Percentiles rank a stretch among this genome's conserved stretches.
Evolutionary conservation across 2,329 filamentous ascomycete species (phyloP).

Genomic region (Ustilaginoidea virens): DNA sequence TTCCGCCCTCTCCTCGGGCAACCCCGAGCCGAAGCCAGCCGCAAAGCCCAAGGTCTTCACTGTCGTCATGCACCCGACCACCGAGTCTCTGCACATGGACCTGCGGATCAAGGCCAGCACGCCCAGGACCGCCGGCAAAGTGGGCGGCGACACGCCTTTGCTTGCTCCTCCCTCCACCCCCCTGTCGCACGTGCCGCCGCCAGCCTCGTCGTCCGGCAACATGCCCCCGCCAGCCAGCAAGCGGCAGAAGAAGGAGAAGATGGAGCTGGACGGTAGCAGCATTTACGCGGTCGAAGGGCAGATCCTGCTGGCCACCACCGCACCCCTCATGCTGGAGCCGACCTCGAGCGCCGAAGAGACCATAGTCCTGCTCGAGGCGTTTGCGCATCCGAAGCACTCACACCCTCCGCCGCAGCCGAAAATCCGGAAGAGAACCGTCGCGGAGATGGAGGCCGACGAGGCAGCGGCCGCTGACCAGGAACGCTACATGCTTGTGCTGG

Average conservation of each 20-base stretch:
- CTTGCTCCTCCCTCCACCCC: conserved; percentile 54
- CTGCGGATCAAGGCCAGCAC: conserved; percentile 62
- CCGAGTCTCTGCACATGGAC: conserved; percentile 59
- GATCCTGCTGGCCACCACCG: conserved; percentile 56
- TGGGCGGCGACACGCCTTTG: conserved; percentile 17
- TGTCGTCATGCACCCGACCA: conserved; percentile 72
- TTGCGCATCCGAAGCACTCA: conserved; percentile 65
- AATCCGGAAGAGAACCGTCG: conserved; percentile 80
- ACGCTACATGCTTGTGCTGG: conserved; percentile 81
- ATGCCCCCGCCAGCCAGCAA: conserved; percentile 53
- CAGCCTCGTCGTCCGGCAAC: conserved; percentile 41
- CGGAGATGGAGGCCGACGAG: conserved; percentile 90
- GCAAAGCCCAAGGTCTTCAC: conserved; percentile 55
- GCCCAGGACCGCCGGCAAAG: conserved; percentile 32
- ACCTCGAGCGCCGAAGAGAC: conserved; percentile 54
- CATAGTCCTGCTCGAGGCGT: conserved; percentile 52
- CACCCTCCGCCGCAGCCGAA: conserved; percentile 70
- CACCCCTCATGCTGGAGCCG: conserved; percentile 64
- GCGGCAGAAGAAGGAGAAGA: conserved; percentile 52
- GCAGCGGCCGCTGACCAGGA: conserved; percentile 80
- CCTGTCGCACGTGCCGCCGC: conserved; percentile 40
- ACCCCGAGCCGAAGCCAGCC: conserved; percentile 15
- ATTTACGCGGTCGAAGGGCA: conserved; percentile 62
- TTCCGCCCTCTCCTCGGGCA: conserved; percentile 30
- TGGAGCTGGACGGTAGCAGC: conserved; percentile 62